A percentile compares a stretch with the other conserved stretches of the same genome.
Evolutionary conservation across 1,284 basidiomycete species (phyloP).

Genomic region (Gymnopus androsaceus): DNA sequence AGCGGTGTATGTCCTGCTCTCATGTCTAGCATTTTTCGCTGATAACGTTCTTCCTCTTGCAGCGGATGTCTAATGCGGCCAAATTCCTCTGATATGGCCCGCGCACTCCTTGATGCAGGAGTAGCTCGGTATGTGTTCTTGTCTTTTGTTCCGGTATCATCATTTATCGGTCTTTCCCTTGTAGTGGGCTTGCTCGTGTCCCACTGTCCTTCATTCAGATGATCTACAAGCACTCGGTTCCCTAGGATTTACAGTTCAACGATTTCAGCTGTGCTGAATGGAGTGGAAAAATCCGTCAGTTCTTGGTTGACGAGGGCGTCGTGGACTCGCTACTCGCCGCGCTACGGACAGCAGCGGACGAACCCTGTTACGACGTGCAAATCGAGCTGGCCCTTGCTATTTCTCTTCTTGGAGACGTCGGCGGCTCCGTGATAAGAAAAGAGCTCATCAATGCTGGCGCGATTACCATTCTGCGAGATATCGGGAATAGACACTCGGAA

Average conservation of each 20-base stretch:
- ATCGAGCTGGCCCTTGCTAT: constrained; percentile 29
- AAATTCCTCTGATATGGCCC: constrained; percentile 28
- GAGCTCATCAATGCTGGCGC: constrained; percentile 30
- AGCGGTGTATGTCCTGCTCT: too few relatives aligned
- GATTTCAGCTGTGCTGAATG: constrained; percentile 30
- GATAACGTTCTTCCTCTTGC: too few relatives aligned
- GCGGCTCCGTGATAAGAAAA: constrained; percentile 27
- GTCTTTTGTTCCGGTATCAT: too few relatives aligned
- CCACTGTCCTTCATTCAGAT: constrained; percentile 26
- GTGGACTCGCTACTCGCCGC: constrained; percentile 30
- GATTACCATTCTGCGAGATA: constrained; percentile 26
- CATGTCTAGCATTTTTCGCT: too few relatives aligned
- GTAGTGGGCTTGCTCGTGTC: constrained; percentile 26
- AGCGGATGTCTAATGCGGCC: constrained; percentile 31
- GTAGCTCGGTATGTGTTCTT: too few relatives aligned
- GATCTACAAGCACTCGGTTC: constrained; percentile 20
- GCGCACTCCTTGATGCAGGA: constrained; percentile 25
- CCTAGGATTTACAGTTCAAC: constrained; percentile 29
- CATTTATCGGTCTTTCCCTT: too few relatives aligned
- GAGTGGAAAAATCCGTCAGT: constrained; percentile 27
- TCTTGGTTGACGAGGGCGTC: constrained; percentile 28
- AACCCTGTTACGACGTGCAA: constrained; percentile 25
- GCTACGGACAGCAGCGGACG: constrained; percentile 26
- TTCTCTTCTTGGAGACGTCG: constrained; percentile 29
- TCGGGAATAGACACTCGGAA: constrained; percentile 20